Evolutionary conservation across 2,329 filamentous ascomycete species (phyloP).

Genomic region (Monosporascus sp.): DNA sequence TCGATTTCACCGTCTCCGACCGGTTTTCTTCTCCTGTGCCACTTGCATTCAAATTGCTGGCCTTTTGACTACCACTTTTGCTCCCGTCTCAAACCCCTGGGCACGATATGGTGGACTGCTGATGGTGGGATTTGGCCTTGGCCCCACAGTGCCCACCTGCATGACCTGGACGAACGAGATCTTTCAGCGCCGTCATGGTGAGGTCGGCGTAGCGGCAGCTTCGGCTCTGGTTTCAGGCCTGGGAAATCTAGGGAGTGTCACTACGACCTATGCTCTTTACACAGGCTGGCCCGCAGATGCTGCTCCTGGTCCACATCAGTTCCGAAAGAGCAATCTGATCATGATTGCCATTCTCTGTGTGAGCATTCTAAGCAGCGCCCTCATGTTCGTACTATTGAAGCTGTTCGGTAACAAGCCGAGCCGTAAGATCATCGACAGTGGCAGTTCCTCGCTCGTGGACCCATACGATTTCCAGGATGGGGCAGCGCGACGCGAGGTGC

Average conservation of each 20-base stretch:
- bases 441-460: slow-evolving; percentile 31
- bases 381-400: slow-evolving; percentile 63
- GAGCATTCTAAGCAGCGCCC: slow-evolving; percentile 67
- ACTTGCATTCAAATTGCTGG: slow-evolving; percentile 76
- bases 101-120: slow-evolving; percentile 83
- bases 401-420: slow-evolving; percentile 50
- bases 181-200: slow-evolving; percentile 83
- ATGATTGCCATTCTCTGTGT: slow-evolving; percentile 81
- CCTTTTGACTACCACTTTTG: slow-evolving; percentile 73
- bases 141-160: slow-evolving; percentile 84
- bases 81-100: slow-evolving; percentile 63
- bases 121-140: slow-evolving; percentile 84
- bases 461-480: slow-evolving; percentile 50
- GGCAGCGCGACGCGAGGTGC: slow-evolving; percentile 52
- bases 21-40: slow-evolving; percentile 74
- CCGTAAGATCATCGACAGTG: slow-evolving; percentile 35
- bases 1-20: slow-evolving; percentile 74
- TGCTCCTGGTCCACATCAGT: slow-evolving; percentile 61
- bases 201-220: slow-evolving; percentile 84
- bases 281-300: slow-evolving; percentile 79
- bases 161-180: slow-evolving; percentile 93
- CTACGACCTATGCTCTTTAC: slow-evolving; percentile 86
- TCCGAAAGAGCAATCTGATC: slow-evolving; percentile 75
- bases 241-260: slow-evolving; percentile 79
- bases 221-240: slow-evolving; percentile 80